Evolutionary conservation across 139 green algal genomes (phyloP), one percentile per base, ranked within the genome.

Genomic region (Pseudopediastrum boryanum): DNA sequence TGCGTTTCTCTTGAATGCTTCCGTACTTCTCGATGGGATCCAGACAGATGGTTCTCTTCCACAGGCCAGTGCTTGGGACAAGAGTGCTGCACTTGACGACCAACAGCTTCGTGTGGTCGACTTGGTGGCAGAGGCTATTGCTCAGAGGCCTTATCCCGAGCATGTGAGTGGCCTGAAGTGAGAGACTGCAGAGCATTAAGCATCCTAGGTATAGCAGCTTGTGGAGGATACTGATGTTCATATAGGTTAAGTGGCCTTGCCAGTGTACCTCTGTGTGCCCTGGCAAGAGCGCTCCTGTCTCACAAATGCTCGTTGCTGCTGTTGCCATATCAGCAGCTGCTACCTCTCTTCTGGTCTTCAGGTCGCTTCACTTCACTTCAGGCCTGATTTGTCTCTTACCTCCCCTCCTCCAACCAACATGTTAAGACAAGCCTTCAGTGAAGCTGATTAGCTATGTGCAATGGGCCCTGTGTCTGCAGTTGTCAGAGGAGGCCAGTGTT

Each of bases 11-110:
- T 44, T 13, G 46, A 25, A 21, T 5, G 23, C 43, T 48, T 31
- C 41, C 8, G 16, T 56, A 67, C 25, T 38, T 21, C 4, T 46
- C 8, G 48, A 27, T 29, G 4, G 38, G 23, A 35, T 33, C 23
- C 23, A 77, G 38, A 19, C 59, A n/a, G 31, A 77, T 56, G 68
- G n/a, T 5, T 31, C 25, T 21, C 33, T 84, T 31, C 33, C 13
- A 38, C 77, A 83, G 77, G 89, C 88, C 10, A 91, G 85, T 44
- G 75, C 79, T 1, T 95, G 89, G 88, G 92, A 96, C 71, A 75
- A 86, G 23, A 75, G 54, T 31, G 90, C 92, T 3, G 71, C 86
- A 13, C 78, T 97, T 8, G 93, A 64, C 21, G 71, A 90, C 4
- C 59, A 62, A 3, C 89, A 96, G 77, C 84, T 94, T 36, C 44